A percentile compares a stretch with the other conserved stretches of the same genome.
These are phyloP conservation scores for Aspergillus ustus DNA, from an alignment of 2,329 filamentous ascomycete species.

Conservation along the genomic window DNA sequence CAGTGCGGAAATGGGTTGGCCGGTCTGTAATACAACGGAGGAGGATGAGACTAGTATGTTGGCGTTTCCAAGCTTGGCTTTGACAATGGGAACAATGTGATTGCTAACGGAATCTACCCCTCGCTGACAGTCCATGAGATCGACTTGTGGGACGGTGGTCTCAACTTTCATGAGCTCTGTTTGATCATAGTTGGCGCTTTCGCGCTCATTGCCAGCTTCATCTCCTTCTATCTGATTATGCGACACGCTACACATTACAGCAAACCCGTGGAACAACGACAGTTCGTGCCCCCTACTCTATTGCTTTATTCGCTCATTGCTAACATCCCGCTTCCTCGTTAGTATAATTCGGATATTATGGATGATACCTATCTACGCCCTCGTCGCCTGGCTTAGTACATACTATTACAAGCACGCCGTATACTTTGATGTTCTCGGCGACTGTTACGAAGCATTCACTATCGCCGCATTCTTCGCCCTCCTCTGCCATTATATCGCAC, in stretches of 20 bases:
- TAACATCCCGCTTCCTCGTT: conserved; percentile 12
- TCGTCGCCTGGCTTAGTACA: conserved; percentile 74
- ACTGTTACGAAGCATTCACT: conserved; percentile 88
- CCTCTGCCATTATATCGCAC: conserved; percentile 78
- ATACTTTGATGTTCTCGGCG: conserved; percentile 79
- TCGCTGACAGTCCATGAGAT: conserved; percentile 49
- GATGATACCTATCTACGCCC: conserved; percentile 82
- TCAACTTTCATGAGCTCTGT: conserved; percentile 63
- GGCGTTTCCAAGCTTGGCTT: not conserved
- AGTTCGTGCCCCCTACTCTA: conserved; percentile 46
- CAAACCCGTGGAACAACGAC: conserved; percentile 63
- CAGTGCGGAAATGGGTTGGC: conserved; percentile 46
- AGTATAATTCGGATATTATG: conserved; percentile 86
- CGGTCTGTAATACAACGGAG: conserved; percentile 56
- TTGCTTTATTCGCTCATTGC: not conserved
- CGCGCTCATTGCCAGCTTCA: conserved; percentile 54
- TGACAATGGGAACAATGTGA: not conserved
- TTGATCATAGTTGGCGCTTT: conserved; percentile 60
- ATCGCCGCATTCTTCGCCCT: conserved; percentile 86
- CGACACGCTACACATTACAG: conserved; percentile 65
- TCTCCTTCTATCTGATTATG: conserved; percentile 60
- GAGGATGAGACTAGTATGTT: conserved; percentile 51
- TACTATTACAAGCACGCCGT: conserved; percentile 76
- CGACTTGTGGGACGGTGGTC: conserved; percentile 55
- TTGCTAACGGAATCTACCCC: conserved; percentile 4